Percentiles rank a stretch among this genome's conserved stretches.
These are phyloP conservation scores for Whalleya microplaca DNA, from an alignment of 2,329 filamentous ascomycete species.

Conservation along the genomic window DNA sequence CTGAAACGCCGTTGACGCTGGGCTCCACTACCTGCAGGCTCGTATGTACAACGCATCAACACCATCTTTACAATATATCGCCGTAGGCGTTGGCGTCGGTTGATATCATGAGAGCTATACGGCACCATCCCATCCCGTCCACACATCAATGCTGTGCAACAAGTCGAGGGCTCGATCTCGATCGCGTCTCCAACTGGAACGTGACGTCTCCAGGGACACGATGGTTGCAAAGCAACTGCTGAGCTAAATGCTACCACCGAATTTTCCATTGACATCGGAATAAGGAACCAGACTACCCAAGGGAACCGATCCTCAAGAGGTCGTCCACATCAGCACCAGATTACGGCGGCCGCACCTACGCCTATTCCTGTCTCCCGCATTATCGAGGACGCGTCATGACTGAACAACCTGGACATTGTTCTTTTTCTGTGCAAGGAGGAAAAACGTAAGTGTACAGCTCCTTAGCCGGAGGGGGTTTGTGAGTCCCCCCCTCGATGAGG, in stretches of 20 bases:
- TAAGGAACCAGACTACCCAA: conserved; percentile 12
- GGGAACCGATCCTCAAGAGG: conserved; percentile 9
- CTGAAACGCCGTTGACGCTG: conserved; percentile 49
- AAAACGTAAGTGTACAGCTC: conserved; percentile 25
- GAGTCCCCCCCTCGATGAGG: conserved; percentile 10
- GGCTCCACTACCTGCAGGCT: conserved; percentile 38
- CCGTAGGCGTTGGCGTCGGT: conserved; percentile 23
- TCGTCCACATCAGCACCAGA: conserved; percentile 5
- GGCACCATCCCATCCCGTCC: conserved; percentile 28
- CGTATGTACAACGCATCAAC: conserved; percentile 55
- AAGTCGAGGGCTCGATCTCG: conserved; percentile 29
- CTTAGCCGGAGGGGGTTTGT: conserved; percentile 9
- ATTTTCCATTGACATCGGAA: conserved; percentile 10
- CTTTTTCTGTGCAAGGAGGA: conserved; percentile 68
- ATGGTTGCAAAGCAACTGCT: conserved; percentile 7
- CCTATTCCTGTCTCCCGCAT: conserved; percentile 13
- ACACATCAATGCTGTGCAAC: conserved; percentile 26
- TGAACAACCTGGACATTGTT: conserved; percentile 88
- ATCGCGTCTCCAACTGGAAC: conserved; percentile 23
- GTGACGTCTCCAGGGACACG: conserved; percentile 7
- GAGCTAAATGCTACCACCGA: conserved; percentile 13
- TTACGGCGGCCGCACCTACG: conserved; percentile 6
- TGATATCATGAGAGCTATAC: conserved; percentile 34
- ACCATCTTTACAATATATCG: conserved; percentile 37
- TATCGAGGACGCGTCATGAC: conserved; percentile 53